A percentile compares a stretch with the other conserved stretches of the same genome.
These are phyloP conservation scores for Magnaporthiopsis incrustans DNA, from an alignment of 2,329 filamentous ascomycete species.

Conservation along the genomic window DNA sequence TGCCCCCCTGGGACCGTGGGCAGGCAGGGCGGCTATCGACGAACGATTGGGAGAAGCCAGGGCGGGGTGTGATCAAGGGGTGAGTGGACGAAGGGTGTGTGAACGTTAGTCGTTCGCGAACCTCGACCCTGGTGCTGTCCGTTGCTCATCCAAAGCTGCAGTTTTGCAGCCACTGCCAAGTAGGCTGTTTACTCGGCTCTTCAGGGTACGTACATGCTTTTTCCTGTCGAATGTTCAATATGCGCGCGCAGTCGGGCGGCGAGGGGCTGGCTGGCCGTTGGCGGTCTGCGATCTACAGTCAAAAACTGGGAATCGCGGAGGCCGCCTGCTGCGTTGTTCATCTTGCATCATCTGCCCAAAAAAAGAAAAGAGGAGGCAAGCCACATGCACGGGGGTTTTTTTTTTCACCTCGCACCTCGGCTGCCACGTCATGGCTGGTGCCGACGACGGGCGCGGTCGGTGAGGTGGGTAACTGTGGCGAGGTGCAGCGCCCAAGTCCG, in stretches of 20 bases:
- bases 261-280: neutral
- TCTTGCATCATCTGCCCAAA: neutral
- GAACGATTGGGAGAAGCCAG: neutral
- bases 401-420: neutral
- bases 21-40: neutral
- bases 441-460: neutral
- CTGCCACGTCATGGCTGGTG: neutral
- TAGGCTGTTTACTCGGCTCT: neutral
- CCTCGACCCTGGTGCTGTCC: neutral
- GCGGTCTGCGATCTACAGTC: neutral
- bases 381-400: neutral
- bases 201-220: neutral
- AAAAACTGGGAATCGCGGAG: neutral
- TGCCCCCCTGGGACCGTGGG: neutral
- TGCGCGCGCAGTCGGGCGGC: neutral
- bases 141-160: neutral
- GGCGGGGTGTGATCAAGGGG: neutral
- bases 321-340: neutral
- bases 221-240: too few relatives aligned
- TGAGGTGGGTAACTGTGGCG: neutral
- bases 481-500: conserved; percentile 6
- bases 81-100: too few relatives aligned
- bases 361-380: neutral
- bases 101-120: neutral
- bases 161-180: neutral